Evolutionary conservation across 1,284 basidiomycete species (phyloP).

Genomic region (Pterulicium gracile): DNA sequence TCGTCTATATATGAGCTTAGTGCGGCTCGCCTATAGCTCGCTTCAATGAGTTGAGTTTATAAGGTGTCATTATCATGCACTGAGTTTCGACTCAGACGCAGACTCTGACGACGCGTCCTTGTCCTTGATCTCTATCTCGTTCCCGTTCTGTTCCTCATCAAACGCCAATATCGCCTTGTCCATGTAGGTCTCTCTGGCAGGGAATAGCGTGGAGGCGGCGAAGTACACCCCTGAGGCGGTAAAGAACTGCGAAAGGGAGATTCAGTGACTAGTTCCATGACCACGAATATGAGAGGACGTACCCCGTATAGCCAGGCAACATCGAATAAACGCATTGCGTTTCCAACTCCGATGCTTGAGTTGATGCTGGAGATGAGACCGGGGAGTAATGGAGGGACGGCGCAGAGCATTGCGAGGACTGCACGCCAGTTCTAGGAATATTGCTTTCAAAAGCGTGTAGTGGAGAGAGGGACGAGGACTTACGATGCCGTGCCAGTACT

Average conservation of each 20-base stretch:
- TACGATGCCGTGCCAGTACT: slow-evolving; percentile 54
- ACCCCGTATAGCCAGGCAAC: slow-evolving; percentile 67
- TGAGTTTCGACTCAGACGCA: too few species aligned
- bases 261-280: not conserved
- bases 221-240: slow-evolving; percentile 32
- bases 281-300: slow-evolving; percentile 15
- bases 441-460: not conserved
- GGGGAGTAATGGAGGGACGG: slow-evolving; percentile 56
- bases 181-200: slow-evolving; percentile 48
- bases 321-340: slow-evolving; percentile 43
- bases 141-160: not conserved
- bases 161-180: slow-evolving; percentile 26
- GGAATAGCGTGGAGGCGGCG: slow-evolving; percentile 40
- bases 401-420: slow-evolving; percentile 46
- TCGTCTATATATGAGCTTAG: too few species aligned
- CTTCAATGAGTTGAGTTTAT: too few species aligned
- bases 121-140: not conserved
- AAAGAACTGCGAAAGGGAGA: slow-evolving; percentile 24
- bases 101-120: too few species aligned
- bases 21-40: too few species aligned
- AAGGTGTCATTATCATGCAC: too few species aligned
- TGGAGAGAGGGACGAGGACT: slow-evolving; percentile 15
- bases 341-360: slow-evolving; percentile 40
- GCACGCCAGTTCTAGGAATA: slow-evolving; percentile 60
- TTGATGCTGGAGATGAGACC: slow-evolving; percentile 62